phyloP scores from a whole-genome alignment of 768 basidiomycete species.

The Hygrophoropsis aurantiaca region DNA sequence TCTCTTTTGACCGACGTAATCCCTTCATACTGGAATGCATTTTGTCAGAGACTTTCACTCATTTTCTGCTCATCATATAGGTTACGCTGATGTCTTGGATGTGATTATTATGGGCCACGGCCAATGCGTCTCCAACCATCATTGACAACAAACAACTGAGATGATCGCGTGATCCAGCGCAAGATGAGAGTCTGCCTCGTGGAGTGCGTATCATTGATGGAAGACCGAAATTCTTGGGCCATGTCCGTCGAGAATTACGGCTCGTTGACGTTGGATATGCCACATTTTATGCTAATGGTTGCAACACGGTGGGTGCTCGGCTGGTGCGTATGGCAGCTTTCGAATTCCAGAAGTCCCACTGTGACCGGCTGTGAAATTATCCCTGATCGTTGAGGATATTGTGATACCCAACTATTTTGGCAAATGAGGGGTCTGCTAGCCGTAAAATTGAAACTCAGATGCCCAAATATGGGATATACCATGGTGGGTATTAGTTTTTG shows the following conservation, averaged over 20 bases:
- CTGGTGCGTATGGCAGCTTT: no score
- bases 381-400: no score
- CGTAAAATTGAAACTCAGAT: slow-evolving; percentile 29
- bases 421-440: background rate
- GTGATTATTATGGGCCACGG: background rate
- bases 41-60: slow-evolving; percentile 3
- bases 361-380: no score
- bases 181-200: background rate
- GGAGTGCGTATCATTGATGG: no score
- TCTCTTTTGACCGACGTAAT: slow-evolving; percentile 21
- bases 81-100: slow-evolving; percentile 10
- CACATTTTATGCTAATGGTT: no score
- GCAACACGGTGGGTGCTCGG: no score
- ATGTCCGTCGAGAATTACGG: no score
- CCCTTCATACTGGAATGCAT: slow-evolving; percentile 9
- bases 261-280: no score
- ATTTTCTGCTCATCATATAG: slow-evolving; percentile 3
- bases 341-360: no score
- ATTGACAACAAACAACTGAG: background rate
- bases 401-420: no score
- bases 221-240: no score
- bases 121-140: no score
- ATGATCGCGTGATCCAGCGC: background rate
- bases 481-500: slow-evolving; percentile 4
- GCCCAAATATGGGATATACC: slow-evolving; percentile 9